Evolutionary conservation across 306 rosid genomes (phyloP).

Genomic region (Alnus rubra): DNA sequence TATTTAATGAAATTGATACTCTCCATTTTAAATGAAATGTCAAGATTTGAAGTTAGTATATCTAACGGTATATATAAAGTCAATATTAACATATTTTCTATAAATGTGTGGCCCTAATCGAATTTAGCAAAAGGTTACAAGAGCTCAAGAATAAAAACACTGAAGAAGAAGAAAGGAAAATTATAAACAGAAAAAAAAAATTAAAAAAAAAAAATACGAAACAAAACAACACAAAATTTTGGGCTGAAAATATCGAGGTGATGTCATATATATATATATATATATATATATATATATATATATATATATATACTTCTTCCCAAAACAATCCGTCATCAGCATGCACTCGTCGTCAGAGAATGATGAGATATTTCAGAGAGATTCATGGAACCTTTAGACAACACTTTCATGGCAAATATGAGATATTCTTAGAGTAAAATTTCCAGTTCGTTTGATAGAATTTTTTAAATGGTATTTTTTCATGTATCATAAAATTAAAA

Average conservation of each 20-base stretch:
- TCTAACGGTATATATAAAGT: too few species aligned
- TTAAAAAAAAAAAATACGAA: neutral
- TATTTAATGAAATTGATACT: too few species aligned
- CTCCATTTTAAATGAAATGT: too few species aligned
- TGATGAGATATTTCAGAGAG: neutral
- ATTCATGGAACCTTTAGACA: too few species aligned
- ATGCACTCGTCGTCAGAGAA: neutral
- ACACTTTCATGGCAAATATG: too few species aligned
- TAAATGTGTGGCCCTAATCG: neutral
- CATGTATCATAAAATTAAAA: too few species aligned
- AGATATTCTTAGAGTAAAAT: too few species aligned
- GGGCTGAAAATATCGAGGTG: neutral
- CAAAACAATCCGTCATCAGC: neutral
- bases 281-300: neutral
- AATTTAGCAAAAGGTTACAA: neutral
- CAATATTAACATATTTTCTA: too few species aligned
- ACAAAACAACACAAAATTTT: neutral
- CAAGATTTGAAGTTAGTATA: too few species aligned
- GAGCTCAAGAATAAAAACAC: neutral
- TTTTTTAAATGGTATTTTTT: too few species aligned
- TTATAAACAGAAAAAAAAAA: too few species aligned
- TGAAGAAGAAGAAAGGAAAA: neutral
- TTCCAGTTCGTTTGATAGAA: too few species aligned
- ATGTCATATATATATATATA: neutral
- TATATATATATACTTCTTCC: neutral